Evolutionary conservation across 1,284 basidiomycete species (phyloP), one percentile per base, ranked within the genome.

Genomic region (Sanghuangporus weigelae): DNA sequence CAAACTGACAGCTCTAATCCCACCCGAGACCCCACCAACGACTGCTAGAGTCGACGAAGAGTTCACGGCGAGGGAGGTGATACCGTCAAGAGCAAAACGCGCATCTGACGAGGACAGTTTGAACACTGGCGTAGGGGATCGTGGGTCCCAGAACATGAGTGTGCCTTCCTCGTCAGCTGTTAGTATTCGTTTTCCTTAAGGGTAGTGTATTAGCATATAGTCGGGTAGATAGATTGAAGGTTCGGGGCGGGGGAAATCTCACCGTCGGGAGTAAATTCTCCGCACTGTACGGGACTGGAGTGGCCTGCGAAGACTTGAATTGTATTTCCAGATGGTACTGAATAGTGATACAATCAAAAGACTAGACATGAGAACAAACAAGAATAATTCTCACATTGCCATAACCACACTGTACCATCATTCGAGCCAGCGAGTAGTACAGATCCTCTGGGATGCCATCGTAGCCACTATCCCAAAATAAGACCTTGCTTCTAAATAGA

Each of bases 271-370:
- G 95, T 95, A 77, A 97, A 99, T 67, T 89, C 84, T 38, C 96
- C 96, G 67, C 91, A 92, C 44, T 93, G 90, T 7, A 96, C 89
- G 2, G 94, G 79, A 7, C 89, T 86, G 1, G 87, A 89, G 76
- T 99, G 96, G 1, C 94, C 93, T 1, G 93, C 90, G 70, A 98
- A 94, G 16, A 98, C 96, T 73, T 96, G 93, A 92, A 98, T 96
- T 56, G 89, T 93, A 69, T 87, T 91, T 55, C 96, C 96, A 3
- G 89, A 92, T 2, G 96, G 96, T 51, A 99, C 95, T 96, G 73
- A 74, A 65, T 21, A 63, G 35, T 57, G 57, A 55, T 66, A 64
- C 26, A 67, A 62, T 62, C 31, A 50, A 59, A 64, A 44, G 35
- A 23, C 8, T 1, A 31, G n/a, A 16, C 39, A 57, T 66, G 57